Conservation (phyloP, 768 basidiomycete genomes). For the Phanerodontia chrysosporium region DNA sequence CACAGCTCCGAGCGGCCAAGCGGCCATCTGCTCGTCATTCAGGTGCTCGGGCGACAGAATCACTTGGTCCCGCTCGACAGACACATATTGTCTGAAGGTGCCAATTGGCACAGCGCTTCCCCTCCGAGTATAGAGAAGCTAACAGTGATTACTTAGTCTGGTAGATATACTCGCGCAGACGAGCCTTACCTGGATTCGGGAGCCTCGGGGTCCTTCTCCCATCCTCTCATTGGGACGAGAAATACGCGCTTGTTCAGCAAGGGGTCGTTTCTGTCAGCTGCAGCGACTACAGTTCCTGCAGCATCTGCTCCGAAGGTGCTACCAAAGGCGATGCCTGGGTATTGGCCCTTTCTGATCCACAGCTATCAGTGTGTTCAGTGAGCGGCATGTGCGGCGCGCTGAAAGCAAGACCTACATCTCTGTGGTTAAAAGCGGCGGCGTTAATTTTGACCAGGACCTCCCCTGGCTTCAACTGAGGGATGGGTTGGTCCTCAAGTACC, state of each 20-base stretch:
- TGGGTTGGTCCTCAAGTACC: conserved; percentile 42
- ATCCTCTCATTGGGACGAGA: conserved; percentile 73
- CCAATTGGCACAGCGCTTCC: conserved; percentile 50
- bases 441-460: conserved; percentile 64
- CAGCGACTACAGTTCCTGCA: conserved; percentile 64
- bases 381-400: background rate
- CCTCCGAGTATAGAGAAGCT: conserved; percentile 72
- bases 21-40: conserved; percentile 62
- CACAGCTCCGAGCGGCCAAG: conserved; percentile 73
- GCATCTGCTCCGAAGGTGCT: conserved; percentile 69
- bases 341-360: conserved; percentile 68
- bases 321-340: conserved; percentile 59
- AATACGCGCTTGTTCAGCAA: conserved; percentile 67
- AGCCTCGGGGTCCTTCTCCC: conserved; percentile 58
- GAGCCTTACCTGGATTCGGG: conserved; percentile 57
- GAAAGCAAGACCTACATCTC: conserved; percentile 45
- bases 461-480: conserved; percentile 48
- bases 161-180: background rate
- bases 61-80: conserved; percentile 67
- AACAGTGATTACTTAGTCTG: background rate
- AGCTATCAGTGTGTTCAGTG: conserved; percentile 36
- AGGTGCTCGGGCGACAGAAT: conserved; percentile 64
- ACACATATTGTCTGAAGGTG: conserved; percentile 73
- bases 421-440: conserved; percentile 74
- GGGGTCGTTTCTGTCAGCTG: conserved; percentile 47